Conservation (phyloP, 768 basidiomycete genomes). For the Termitomyces sp. region DNA sequence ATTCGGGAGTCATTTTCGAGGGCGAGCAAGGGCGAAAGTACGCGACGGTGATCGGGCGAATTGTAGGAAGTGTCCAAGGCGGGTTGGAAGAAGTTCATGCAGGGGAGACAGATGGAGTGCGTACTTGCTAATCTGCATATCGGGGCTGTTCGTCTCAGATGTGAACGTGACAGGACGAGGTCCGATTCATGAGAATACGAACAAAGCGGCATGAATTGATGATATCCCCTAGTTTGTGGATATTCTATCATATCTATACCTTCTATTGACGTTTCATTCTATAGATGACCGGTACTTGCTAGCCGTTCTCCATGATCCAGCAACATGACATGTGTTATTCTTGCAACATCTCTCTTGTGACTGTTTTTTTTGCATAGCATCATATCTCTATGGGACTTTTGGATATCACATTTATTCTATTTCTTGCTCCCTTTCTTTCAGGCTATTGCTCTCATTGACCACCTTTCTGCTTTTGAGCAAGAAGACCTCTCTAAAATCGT, state of each 20-base stretch:
- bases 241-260: not conserved
- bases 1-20: conserved; percentile 82
- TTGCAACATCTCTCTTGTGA: not conserved
- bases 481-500: not conserved
- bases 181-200: conserved; percentile 85
- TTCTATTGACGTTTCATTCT: not conserved
- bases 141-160: not conserved
- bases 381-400: conserved; percentile 9
- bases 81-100: conserved; percentile 76
- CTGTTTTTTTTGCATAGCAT: not conserved
- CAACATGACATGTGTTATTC: conserved; percentile 25
- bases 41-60: conserved; percentile 63
- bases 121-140: not conserved
- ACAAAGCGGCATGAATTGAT: conserved; percentile 90
- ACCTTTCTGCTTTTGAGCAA: not conserved
- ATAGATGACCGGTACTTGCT: conserved; percentile 76
- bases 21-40: conserved; percentile 79
- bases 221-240: conserved; percentile 80
- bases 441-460: not conserved
- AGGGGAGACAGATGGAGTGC: conserved; percentile 20
- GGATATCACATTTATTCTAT: not conserved
- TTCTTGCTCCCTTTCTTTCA: too few relatives aligned
- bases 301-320: conserved; percentile 79
- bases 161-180: conserved; percentile 56
- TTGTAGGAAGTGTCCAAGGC: conserved; percentile 73